Base-by-base conservation (phyloP, 2,329 filamentous ascomycete genomes). In the Cladosporium sp. region DNA sequence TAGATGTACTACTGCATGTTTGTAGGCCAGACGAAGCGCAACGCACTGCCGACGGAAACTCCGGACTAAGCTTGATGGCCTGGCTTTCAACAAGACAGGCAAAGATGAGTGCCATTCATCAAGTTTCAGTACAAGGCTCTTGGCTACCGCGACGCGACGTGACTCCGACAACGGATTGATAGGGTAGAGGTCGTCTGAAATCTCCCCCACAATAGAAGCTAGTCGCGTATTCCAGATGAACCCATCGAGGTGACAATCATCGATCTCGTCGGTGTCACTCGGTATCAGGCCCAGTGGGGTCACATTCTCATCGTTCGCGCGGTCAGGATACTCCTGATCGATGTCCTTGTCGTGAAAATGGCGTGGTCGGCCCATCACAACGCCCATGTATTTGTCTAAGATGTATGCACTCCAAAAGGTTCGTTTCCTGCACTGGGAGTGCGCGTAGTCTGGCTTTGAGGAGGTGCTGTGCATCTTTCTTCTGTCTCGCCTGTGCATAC, bases 351-450 rank as follows among this genome's bases (percentile, higher is more conserved):
- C 86, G 58, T 87, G 86, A 29, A 88, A 85, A 16, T 87, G 80
- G 8, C 85, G 75, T 0, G 87, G 87, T 6, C 87, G 79, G 0
- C 87, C 87, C 33, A 89, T 83, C 21, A 88, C 84, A n/a, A 88
- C 85, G 28, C 85, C 85, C 1, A 89, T 77, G 65, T 89, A 89
- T 60, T 85, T 87, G 71, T 90, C 87, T 1, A 89, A 75, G 0
- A 83, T 85, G 70, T 89, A 89, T 0, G 85, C 83, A 3, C 83
- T 83, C 87, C 87, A 89, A 62, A 90, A 89, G 0, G 86, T 81
- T 8, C 87, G 79, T 65, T 84, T 84, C 0, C 84, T 80, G 50
- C 85, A 84, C 66, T 89, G 85, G 0, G 76, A 74, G 3, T 80
- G 74, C 10, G 83, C 79, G 55, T 83, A 82, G 66, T 85, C 80